Percentiles rank a stretch among this genome's conserved stretches.
Conservation (phyloP, 139 green algal genomes). For the Haematococcus lacustris region DNA sequence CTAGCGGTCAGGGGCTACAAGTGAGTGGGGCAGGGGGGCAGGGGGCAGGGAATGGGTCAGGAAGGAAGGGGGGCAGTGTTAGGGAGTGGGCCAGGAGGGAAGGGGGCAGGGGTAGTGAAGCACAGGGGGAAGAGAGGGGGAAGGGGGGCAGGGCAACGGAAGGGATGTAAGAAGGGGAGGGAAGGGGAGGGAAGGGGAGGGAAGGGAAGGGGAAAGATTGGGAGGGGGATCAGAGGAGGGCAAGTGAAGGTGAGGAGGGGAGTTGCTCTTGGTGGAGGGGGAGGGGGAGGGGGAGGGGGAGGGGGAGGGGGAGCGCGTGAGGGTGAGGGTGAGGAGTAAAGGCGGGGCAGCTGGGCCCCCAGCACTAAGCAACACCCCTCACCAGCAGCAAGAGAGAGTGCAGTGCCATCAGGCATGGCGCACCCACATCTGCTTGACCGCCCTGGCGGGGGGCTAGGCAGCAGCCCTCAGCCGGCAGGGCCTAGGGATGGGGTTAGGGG, state of each 20-base stretch:
- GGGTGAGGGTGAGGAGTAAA: too few relatives aligned
- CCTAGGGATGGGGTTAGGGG: background rate
- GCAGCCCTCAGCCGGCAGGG: background rate
- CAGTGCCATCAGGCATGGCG: too few relatives aligned
- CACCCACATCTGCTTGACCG: background rate
- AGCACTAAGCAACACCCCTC: too few relatives aligned
- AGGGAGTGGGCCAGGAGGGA: background rate
- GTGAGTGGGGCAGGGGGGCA: conserved; percentile 12
- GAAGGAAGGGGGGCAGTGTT: too few relatives aligned
- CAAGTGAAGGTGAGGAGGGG: too few relatives aligned
- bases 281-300: too few relatives aligned
- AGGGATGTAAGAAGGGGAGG: background rate
- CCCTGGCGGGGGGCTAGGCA: background rate
- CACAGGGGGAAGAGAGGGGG: background rate
- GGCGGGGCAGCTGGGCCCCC: too few relatives aligned
- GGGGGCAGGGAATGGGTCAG: too few relatives aligned
- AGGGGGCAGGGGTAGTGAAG: background rate
- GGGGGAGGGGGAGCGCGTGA: too few relatives aligned
- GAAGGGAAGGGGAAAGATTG: background rate
- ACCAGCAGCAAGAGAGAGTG: too few relatives aligned
- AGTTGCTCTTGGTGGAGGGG: too few relatives aligned
- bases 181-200: background rate
- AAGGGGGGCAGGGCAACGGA: too few relatives aligned
- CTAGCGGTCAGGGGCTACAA: conserved; percentile 64
- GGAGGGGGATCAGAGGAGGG: background rate